Evolutionary conservation across 345 rosid species (phyloP).

Genomic region (Aquilaria sinensis): DNA sequence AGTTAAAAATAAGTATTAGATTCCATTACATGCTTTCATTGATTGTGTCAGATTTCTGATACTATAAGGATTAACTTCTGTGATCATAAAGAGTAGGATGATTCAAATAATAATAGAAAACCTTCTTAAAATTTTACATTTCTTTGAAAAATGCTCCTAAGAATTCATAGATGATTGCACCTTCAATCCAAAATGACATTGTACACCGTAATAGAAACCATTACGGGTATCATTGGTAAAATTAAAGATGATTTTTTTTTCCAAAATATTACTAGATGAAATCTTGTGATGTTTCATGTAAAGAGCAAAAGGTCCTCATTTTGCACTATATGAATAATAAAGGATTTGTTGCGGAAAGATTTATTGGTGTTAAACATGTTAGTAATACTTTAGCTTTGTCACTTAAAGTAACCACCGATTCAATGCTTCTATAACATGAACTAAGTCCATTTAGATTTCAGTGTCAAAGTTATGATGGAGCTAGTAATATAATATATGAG

Average conservation of each 20-base stretch:
- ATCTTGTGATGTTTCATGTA: slow-evolving; percentile 4
- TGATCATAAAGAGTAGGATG: slow-evolving; percentile 8
- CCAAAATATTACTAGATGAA: slow-evolving; percentile 6
- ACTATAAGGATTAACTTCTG: slow-evolving; percentile 1
- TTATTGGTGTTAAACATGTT: slow-evolving; percentile 8
- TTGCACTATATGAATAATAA: not conserved
- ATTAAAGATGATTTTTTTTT: not conserved
- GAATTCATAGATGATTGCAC: not conserved
- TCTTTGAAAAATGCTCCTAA: slow-evolving; percentile 6
- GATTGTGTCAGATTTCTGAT: slow-evolving; percentile 3
- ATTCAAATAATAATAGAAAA: slow-evolving; percentile 3
- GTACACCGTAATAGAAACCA: too few relatives aligned
- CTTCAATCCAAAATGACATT: not conserved
- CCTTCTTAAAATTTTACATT: slow-evolving; percentile 9
- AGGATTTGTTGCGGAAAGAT: slow-evolving; percentile 1
- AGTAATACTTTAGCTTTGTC: not conserved
- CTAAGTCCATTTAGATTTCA: not conserved
- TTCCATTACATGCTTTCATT: not conserved
- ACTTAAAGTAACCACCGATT: not conserved
- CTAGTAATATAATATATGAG: slow-evolving; percentile 2
- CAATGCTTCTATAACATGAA: not conserved
- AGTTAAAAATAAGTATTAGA: not conserved
- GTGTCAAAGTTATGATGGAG: not conserved
- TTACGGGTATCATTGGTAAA: too few relatives aligned
- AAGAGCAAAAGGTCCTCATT: slow-evolving; percentile 4